Conservation (phyloP, 805 yeast genomes). For the Cyberlindnera mrakii region DNA sequence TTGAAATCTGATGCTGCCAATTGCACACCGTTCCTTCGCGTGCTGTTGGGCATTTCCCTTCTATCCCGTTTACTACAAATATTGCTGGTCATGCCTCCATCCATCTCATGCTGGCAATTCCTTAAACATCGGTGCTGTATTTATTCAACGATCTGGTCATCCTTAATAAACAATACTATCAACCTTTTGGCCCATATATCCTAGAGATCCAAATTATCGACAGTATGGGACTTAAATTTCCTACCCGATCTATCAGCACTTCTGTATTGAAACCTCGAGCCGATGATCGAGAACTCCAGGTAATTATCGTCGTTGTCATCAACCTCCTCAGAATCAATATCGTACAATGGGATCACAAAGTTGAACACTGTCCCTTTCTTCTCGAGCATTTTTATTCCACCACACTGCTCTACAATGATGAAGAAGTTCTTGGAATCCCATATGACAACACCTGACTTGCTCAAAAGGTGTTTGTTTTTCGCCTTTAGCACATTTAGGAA, state of each 20-base stretch:
- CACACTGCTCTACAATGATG: conserved; percentile 51
- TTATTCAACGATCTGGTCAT: background rate
- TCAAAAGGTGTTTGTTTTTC: conserved; percentile 50
- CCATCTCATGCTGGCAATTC: background rate
- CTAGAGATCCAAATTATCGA: conserved; percentile 41
- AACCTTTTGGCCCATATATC: background rate
- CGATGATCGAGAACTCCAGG: conserved; percentile 61
- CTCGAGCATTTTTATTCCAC: conserved; percentile 61
- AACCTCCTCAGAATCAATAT: conserved; percentile 8
- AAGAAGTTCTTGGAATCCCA: conserved; percentile 80
- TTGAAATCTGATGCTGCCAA: no score
- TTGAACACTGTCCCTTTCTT: conserved; percentile 64
- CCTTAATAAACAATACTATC: background rate
- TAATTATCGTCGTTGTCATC: conserved; percentile 30
- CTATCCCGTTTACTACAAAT: no score
- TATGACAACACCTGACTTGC: conserved; percentile 66
- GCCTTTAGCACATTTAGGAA: conserved; percentile 50
- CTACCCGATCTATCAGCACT: conserved; percentile 76
- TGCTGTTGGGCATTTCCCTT: no score
- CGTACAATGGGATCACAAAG: conserved; percentile 36
- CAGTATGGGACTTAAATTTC: conserved; percentile 77
- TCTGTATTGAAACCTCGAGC: conserved; percentile 71
- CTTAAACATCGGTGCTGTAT: background rate
- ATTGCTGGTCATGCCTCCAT: background rate
- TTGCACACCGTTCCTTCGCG: no score